Percentiles rank a stretch among this genome's conserved stretches.
Evolutionary conservation across 495 filamentous ascomycete genomes (phyloP).

Genomic region (Aspergillus nidulans): DNA sequence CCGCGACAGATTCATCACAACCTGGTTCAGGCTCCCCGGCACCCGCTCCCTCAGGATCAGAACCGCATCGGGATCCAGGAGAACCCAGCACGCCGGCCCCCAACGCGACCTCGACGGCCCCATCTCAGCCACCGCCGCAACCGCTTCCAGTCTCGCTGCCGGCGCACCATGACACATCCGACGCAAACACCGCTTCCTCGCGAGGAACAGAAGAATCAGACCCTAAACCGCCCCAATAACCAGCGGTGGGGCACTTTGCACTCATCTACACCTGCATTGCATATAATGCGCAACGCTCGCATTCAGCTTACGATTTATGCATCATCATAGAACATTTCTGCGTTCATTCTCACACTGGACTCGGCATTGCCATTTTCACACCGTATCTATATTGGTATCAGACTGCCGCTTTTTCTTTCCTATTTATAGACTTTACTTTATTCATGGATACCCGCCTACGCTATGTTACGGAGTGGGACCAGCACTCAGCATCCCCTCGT

Average conservation of each 20-base stretch:
- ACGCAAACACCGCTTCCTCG: slow-evolving; percentile 16
- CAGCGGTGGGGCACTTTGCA: slow-evolving; percentile 1
- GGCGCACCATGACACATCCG: slow-evolving; percentile 2
- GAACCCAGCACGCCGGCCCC: neutral
- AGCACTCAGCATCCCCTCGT: neutral
- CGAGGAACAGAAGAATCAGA: neutral
- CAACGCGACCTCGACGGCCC: neutral
- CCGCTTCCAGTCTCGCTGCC: neutral
- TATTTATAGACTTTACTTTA: neutral
- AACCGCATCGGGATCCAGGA: neutral
- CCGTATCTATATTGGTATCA: neutral
- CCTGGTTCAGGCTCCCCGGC: too few species aligned
- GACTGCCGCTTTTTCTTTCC: neutral
- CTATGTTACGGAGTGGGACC: neutral
- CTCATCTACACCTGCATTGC: slow-evolving; percentile 5
- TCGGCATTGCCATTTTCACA: neutral
- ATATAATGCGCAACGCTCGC: slow-evolving; percentile 12
- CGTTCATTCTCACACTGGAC: neutral
- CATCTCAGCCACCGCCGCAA: neutral
- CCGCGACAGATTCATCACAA: neutral
- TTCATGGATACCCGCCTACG: neutral
- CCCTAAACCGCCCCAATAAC: slow-evolving; percentile 14
- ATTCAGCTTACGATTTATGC: slow-evolving; percentile 18
- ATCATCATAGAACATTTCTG: slow-evolving; percentile 11
- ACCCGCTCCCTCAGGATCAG: neutral